These are phyloP conservation scores for Saccharomycopsis fodiens DNA, from an alignment of 805 yeast genomes.

Conservation along the genomic window DNA sequence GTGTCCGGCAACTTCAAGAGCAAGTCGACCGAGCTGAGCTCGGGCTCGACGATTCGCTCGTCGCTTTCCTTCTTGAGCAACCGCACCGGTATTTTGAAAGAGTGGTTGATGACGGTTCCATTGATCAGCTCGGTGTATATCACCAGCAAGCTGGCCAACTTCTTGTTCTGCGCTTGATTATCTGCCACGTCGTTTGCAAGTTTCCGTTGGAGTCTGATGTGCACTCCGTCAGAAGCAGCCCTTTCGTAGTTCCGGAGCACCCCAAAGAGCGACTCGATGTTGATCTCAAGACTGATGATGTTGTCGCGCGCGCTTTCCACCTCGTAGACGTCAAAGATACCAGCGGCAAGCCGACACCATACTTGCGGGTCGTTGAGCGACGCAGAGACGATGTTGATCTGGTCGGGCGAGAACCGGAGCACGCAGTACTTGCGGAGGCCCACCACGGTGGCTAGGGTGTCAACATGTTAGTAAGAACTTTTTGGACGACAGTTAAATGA, in stretches of 20 bases:
- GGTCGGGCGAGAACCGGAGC: conserved; percentile 44
- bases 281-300: conserved; percentile 51
- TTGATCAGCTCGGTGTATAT: conserved; percentile 41
- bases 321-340: conserved; percentile 42
- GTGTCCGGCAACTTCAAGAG: conserved; percentile 41
- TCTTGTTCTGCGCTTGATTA: conserved; percentile 25
- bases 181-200: conserved; percentile 25
- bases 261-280: conserved; percentile 51
- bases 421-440: conserved; percentile 48
- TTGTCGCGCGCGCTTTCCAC: conserved; percentile 46
- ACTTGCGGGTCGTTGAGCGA: conserved; percentile 54
- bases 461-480: conserved; percentile 19
- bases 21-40: conserved; percentile 45
- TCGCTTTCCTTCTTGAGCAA: conserved; percentile 49
- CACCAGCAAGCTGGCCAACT: conserved; percentile 47
- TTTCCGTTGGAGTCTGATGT: conserved; percentile 41
- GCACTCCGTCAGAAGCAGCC: conserved; percentile 43
- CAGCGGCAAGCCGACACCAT: conserved; percentile 50
- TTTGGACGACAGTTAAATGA: too few relatives aligned
- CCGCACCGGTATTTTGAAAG: conserved; percentile 65
- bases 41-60: conserved; percentile 54
- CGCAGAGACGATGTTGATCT: conserved; percentile 44
- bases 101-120: conserved; percentile 45
- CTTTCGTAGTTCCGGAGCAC: conserved; percentile 50
- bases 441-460: conserved; percentile 42